A percentile compares a stretch with the other conserved stretches of the same genome.
phyloP scores from a whole-genome alignment of 2,329 filamentous ascomycete species.

The Thielaviopsis ethacetica region DNA sequence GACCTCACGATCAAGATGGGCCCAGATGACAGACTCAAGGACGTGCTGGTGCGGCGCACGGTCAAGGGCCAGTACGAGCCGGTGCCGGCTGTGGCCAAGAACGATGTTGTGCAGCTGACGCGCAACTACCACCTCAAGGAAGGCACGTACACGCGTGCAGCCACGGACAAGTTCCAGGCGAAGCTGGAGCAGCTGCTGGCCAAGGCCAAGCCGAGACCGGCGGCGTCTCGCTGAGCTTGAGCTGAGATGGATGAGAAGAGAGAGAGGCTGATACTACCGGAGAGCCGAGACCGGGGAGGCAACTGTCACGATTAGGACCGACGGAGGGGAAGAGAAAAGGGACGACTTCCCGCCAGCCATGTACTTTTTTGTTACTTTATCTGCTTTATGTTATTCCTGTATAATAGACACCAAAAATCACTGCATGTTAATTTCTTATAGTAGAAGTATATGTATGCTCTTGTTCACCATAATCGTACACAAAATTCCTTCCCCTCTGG shows the following conservation, averaged over 20 bases:
- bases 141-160: slow-evolving; percentile 21
- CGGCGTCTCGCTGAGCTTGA: neutral
- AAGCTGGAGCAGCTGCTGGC: slow-evolving; percentile 16
- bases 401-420: slow-evolving; percentile 2
- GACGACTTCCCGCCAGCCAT: neutral
- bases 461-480: neutral
- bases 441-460: neutral
- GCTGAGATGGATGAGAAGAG: neutral
- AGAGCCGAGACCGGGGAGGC: too few species aligned
- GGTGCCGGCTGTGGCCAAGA: slow-evolving; percentile 17
- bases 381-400: neutral
- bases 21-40: slow-evolving; percentile 13
- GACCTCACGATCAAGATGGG: slow-evolving; percentile 12
- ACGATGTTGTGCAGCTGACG: slow-evolving; percentile 20
- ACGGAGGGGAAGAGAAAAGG: neutral
- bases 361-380: slow-evolving; percentile 9
- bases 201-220: slow-evolving; percentile 3
- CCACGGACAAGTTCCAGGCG: slow-evolving; percentile 23
- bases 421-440: neutral
- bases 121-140: slow-evolving; percentile 23
- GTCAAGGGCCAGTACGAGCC: slow-evolving; percentile 23
- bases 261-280: too few species aligned
- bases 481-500: neutral
- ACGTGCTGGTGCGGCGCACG: slow-evolving; percentile 19
- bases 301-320: neutral